phyloP scores from a whole-genome alignment of 2,329 filamentous ascomycete genomes.

The Ceratocystis cacaofunesta region DNA sequence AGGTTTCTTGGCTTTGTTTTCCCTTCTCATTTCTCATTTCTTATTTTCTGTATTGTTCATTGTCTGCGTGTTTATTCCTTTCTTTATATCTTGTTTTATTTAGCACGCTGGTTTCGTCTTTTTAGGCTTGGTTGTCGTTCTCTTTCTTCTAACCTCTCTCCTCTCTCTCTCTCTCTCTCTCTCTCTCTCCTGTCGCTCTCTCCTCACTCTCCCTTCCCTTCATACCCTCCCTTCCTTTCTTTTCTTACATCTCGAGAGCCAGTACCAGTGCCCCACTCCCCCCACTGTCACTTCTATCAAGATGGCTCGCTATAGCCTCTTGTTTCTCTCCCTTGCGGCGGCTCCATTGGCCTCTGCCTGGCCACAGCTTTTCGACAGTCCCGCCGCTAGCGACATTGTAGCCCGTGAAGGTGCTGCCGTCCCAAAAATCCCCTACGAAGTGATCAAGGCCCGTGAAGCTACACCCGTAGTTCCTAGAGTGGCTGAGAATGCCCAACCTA shows the following conservation, averaged over 20 bases:
- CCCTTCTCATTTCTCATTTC: background rate
- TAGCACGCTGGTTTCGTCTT: background rate
- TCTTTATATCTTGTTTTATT: background rate
- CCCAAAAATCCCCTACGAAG: conserved; percentile 1
- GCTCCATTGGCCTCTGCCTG: conserved; percentile 13
- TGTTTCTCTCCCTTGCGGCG: conserved; percentile 8
- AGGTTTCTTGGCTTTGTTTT: conserved; percentile 3
- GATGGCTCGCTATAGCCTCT: conserved; percentile 11
- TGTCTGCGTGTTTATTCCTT: background rate
- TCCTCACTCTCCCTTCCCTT: background rate
- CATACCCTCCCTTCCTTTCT: background rate
- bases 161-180: background rate
- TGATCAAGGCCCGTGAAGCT: background rate
- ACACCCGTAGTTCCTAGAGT: background rate
- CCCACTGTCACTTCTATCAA: background rate
- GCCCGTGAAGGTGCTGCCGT: background rate
- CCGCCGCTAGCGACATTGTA: background rate
- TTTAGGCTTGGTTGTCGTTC: background rate
- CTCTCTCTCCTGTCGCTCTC: background rate
- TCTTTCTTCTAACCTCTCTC: background rate
- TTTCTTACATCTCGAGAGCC: background rate
- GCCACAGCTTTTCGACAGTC: conserved; percentile 16
- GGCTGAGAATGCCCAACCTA: background rate
- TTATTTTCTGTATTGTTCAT: background rate
- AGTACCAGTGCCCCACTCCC: background rate